Evolutionary conservation across 192 early-diverging fungal genomes (phyloP).

Genomic region (Coemansia umbellata): DNA sequence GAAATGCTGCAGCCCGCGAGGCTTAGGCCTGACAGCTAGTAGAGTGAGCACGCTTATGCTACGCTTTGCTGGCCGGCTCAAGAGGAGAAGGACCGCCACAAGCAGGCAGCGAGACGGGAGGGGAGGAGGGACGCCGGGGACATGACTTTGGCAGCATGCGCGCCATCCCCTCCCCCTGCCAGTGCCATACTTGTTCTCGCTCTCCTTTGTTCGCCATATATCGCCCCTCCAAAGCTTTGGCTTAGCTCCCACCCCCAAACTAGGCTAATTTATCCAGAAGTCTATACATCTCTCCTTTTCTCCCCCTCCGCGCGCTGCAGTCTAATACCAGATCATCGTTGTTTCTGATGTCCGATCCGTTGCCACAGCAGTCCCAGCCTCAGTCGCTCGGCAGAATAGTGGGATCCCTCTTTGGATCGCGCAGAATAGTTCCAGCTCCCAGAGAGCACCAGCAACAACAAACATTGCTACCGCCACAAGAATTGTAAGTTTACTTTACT

Average conservation of each 20-base stretch:
- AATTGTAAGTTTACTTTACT: too few species aligned
- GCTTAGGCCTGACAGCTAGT: too few species aligned
- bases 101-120: too few species aligned
- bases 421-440: slow-evolving; percentile 3
- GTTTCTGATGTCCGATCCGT: slow-evolving; percentile 2
- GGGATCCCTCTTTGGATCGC: slow-evolving; percentile 22
- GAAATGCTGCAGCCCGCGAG: too few species aligned
- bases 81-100: too few species aligned
- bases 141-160: too few species aligned
- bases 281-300: neutral
- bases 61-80: too few species aligned
- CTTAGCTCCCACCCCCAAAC: too few species aligned
- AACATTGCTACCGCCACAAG: too few species aligned
- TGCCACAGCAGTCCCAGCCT: slow-evolving; percentile 2
- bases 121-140: too few species aligned
- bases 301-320: neutral
- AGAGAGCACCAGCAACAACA: too few species aligned
- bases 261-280: neutral
- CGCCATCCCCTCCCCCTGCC: neutral
- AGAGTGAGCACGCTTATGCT: too few species aligned
- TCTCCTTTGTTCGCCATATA: slow-evolving; percentile 1
- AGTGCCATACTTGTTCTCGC: slow-evolving; percentile 8
- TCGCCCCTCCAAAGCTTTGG: neutral
- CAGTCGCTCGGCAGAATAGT: slow-evolving; percentile 24
- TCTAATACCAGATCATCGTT: neutral